Conservation (phyloP, 2,329 filamentous ascomycete genomes). For the Corniculantispora saksenae region DNA sequence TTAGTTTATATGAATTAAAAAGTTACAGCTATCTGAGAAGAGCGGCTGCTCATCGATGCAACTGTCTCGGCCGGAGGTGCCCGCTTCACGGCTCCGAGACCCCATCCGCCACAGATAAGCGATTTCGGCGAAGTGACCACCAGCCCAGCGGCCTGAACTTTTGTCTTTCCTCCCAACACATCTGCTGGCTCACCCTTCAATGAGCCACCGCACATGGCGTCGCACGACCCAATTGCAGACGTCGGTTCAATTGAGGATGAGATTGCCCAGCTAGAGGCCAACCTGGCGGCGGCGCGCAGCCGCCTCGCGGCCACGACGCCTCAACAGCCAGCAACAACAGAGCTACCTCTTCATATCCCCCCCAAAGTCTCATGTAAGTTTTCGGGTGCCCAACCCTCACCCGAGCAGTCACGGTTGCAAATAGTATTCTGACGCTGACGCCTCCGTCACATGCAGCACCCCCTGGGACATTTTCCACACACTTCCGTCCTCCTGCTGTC, state of each 20-base stretch:
- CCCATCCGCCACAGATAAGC: background rate
- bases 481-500: constrained; percentile 76
- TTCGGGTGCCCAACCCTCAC: background rate
- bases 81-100: background rate
- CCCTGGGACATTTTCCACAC: constrained; percentile 35
- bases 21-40: too few relatives aligned
- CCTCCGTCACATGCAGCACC: background rate
- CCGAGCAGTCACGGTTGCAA: too few relatives aligned
- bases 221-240: constrained; percentile 23
- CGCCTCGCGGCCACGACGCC: constrained; percentile 40
- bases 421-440: background rate
- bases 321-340: constrained; percentile 10
- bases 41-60: too few relatives aligned
- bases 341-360: background rate
- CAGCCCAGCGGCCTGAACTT: background rate
- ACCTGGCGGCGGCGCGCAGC: constrained; percentile 47
- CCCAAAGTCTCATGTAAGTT: constrained; percentile 24
- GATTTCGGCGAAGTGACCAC: constrained; percentile 16
- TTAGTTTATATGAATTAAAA: too few relatives aligned
- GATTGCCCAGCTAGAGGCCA: constrained; percentile 58
- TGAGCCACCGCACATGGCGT: constrained; percentile 21
- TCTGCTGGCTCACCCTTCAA: background rate
- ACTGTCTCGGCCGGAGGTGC: background rate
- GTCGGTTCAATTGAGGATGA: constrained; percentile 48
- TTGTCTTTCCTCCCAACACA: background rate